A percentile compares a stretch with the other conserved stretches of the same genome.
Conservation (phyloP, 768 basidiomycete species). For the Amanita pallidorosea region DNA sequence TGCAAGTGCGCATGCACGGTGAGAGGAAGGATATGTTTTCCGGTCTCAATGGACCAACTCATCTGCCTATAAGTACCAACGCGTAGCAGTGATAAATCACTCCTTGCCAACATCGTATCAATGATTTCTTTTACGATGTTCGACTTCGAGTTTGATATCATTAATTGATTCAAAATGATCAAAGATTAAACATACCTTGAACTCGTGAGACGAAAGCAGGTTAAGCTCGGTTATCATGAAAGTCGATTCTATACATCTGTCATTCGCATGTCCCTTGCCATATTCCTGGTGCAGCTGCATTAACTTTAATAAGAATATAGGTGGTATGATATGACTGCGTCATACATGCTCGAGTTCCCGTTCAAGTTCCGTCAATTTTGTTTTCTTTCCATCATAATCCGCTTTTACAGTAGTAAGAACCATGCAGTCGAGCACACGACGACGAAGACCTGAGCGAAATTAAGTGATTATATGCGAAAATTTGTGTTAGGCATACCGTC, state of each 20-base stretch:
- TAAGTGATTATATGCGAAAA: neutral
- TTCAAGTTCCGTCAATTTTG: conserved; percentile 2
- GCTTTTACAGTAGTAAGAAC: conserved; percentile 22
- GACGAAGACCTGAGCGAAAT: conserved; percentile 22
- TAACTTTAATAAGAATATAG: neutral
- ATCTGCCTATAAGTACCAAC: conserved; percentile 46
- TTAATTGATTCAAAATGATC: conserved; percentile 1
- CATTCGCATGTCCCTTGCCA: neutral
- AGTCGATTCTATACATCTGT: neutral
- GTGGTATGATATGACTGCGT: neutral
- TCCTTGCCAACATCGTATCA: conserved; percentile 2
- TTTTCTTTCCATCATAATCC: conserved; percentile 10
- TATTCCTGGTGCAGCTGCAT: neutral
- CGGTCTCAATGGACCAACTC: conserved; percentile 35
- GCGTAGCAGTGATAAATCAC: conserved; percentile 27
- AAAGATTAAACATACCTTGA: neutral
- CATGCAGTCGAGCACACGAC: conserved; percentile 30
- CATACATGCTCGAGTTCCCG: conserved; percentile 15
- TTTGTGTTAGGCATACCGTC: conserved; percentile 9
- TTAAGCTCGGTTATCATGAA: neutral
- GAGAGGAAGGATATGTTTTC: conserved; percentile 20
- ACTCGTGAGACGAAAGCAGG: neutral
- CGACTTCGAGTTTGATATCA: neutral
- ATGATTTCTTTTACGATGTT: conserved; percentile 4
- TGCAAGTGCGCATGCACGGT: conserved; percentile 26